Evolutionary conservation across 2,329 filamentous ascomycete species (phyloP).

Genomic region (Fusarium tjaetaba): DNA sequence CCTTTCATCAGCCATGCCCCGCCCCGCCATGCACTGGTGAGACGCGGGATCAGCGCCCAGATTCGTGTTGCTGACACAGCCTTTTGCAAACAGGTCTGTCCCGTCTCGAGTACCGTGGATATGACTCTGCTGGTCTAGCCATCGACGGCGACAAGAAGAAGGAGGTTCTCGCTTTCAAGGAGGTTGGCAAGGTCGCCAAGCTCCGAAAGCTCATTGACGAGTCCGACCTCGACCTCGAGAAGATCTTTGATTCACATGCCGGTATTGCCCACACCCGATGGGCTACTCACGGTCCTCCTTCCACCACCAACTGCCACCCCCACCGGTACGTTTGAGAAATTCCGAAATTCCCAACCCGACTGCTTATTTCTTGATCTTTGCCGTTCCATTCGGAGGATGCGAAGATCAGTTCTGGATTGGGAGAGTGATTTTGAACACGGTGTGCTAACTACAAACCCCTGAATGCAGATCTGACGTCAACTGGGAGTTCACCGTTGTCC

Average conservation of each 20-base stretch:
- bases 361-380: not conserved
- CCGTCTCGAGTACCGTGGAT: slow-evolving; percentile 97
- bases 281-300: slow-evolving; percentile 97
- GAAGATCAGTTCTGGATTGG: slow-evolving; percentile 11
- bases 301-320: slow-evolving; percentile 95
- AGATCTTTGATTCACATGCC: slow-evolving; percentile 97
- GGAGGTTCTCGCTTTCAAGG: slow-evolving; percentile 96
- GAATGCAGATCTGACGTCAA: slow-evolving; percentile 81
- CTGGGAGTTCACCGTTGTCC: slow-evolving; percentile 97
- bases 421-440: slow-evolving; percentile 1
- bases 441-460: slow-evolving; percentile 35
- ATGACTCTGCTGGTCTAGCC: slow-evolving; percentile 96
- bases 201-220: slow-evolving; percentile 92
- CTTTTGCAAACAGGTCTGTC: slow-evolving; percentile 74
- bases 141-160: slow-evolving; percentile 99
- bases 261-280: slow-evolving; percentile 99
- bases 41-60: slow-evolving; percentile 38
- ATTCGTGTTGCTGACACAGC: slow-evolving; percentile 45
- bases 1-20: slow-evolving; percentile 38
- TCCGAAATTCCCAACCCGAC: not conserved
- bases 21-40: slow-evolving; percentile 42
- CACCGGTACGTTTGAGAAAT: slow-evolving; percentile 76
- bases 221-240: slow-evolving; percentile 83
- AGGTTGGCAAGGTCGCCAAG: slow-evolving; percentile 98
- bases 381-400: not conserved